Evolutionary conservation across 345 rosid genomes (phyloP).

Genomic region (Tarenaya hassleriana): DNA sequence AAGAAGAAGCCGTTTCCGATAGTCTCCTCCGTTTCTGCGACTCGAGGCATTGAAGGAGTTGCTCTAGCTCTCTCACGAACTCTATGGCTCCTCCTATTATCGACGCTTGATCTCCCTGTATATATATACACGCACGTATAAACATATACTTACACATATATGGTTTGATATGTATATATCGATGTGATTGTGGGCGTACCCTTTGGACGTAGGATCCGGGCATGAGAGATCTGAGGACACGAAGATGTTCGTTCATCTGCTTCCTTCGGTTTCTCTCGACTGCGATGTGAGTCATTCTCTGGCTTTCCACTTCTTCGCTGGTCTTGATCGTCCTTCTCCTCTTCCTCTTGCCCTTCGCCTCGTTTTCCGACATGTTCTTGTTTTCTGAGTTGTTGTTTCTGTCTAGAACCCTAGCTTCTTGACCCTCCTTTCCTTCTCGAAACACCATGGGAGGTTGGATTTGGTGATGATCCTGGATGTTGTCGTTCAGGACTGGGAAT

Average conservation of each 20-base stretch:
- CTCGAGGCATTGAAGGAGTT: slow-evolving; percentile 80
- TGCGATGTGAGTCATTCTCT: slow-evolving; percentile 87
- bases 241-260: slow-evolving; percentile 96
- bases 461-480: slow-evolving; percentile 30
- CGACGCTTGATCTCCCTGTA: slow-evolving; percentile 94
- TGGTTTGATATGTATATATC: background rate
- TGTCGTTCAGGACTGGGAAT: slow-evolving; percentile 75
- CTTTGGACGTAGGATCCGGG: slow-evolving; percentile 92
- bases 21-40: slow-evolving; percentile 78
- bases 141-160: background rate
- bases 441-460: slow-evolving; percentile 20
- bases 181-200: no score
- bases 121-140: background rate
- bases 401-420: slow-evolving; percentile 45
- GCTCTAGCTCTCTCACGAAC: slow-evolving; percentile 90
- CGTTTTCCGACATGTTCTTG: slow-evolving; percentile 24
- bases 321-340: slow-evolving; percentile 71
- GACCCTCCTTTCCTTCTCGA: slow-evolving; percentile 32
- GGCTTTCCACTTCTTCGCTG: slow-evolving; percentile 88
- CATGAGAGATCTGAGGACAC: slow-evolving; percentile 89
- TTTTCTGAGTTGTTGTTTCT: slow-evolving; percentile 25
- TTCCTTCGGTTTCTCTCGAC: slow-evolving; percentile 85
- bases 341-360: slow-evolving; percentile 65
- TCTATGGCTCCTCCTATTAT: slow-evolving; percentile 97
- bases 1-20: slow-evolving; percentile 41